These are phyloP conservation scores for Diutina rugosa DNA, from an alignment of 1,139 yeast genomes.

Conservation along the genomic window DNA sequence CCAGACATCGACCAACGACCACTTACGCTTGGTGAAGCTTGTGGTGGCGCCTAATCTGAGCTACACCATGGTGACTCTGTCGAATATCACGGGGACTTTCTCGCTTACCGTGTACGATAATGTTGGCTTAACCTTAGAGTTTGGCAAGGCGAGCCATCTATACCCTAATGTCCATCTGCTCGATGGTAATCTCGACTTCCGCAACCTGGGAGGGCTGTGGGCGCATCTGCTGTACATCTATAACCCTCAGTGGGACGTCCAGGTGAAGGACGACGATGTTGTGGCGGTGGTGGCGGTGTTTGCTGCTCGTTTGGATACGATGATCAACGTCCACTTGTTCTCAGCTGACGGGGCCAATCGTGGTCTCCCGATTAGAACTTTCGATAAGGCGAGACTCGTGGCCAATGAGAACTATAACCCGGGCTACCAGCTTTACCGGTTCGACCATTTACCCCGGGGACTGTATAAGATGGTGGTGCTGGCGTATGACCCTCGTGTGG, in stretches of 20 bases:
- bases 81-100: not conserved
- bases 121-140: conserved; percentile 6
- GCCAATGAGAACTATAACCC: conserved; percentile 15
- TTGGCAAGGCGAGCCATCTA: conserved; percentile 14
- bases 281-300: conserved; percentile 12
- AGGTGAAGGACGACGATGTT: conserved; percentile 10
- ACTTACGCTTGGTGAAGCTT: conserved; percentile 9
- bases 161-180: conserved; percentile 10
- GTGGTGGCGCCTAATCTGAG: not conserved
- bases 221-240: conserved; percentile 31
- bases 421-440: conserved; percentile 10
- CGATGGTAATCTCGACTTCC: conserved; percentile 35
- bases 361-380: conserved; percentile 12
- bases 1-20: conserved; percentile 14
- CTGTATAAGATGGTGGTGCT: conserved; percentile 22
- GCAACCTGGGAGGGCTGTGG: conserved; percentile 45
- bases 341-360: conserved; percentile 11
- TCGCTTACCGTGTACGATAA: not conserved
- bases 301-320: conserved; percentile 8
- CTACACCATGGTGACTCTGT: not conserved
- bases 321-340: conserved; percentile 30
- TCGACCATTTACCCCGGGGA: conserved; percentile 20
- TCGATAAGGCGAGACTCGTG: conserved; percentile 17
- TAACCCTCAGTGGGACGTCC: conserved; percentile 50
- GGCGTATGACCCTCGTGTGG: conserved; percentile 11